Evolutionary conservation across 805 yeast species (phyloP).

Genomic region (Candida gorgasii): DNA sequence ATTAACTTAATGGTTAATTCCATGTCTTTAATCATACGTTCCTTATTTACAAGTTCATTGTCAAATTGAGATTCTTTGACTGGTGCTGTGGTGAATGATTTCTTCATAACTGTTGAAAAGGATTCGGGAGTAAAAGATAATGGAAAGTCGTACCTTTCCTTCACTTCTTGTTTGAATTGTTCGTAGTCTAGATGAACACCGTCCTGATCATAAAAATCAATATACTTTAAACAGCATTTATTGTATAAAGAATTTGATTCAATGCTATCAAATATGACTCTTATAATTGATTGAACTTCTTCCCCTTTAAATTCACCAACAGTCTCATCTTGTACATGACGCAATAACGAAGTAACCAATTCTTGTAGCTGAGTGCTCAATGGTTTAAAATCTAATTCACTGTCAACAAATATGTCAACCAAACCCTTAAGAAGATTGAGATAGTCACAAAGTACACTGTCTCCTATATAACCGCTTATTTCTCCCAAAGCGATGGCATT

Average conservation of each 20-base stretch:
- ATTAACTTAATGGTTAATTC: constrained; percentile 46
- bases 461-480: neutral
- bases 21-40: constrained; percentile 41
- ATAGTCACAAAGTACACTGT: neutral
- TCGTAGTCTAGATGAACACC: too few species aligned
- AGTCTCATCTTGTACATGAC: constrained; percentile 9
- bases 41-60: constrained; percentile 20
- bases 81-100: constrained; percentile 1
- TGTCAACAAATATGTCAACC: neutral
- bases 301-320: neutral
- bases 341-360: neutral
- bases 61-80: neutral
- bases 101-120: neutral
- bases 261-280: neutral
- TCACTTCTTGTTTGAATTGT: constrained; percentile 1
- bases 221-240: constrained; percentile 3
- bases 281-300: neutral
- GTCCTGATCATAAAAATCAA: constrained; percentile 4
- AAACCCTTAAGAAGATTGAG: neutral
- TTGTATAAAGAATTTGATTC: constrained; percentile 5
- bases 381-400: neutral
- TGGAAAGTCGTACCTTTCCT: constrained; percentile 3
- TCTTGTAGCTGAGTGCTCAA: too few species aligned
- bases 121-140: constrained; percentile 1
- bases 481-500: neutral